Evolutionary conservation across 2,329 filamentous ascomycete species (phyloP), one percentile per base, ranked within the genome.

Genomic region (Thelonectria discophora): DNA sequence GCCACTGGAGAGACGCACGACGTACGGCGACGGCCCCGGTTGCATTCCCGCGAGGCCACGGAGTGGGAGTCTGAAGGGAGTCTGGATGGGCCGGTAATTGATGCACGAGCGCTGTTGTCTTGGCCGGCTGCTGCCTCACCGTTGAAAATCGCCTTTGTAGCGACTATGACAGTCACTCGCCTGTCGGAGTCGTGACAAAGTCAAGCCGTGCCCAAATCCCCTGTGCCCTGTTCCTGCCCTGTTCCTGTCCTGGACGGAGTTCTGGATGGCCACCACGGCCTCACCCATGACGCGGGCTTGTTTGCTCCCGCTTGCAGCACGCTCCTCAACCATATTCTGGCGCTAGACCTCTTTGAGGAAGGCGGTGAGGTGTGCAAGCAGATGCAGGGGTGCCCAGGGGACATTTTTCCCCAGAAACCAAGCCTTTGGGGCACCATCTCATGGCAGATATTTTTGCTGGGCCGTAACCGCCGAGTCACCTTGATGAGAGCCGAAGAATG

Each of bases 291-390:
- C 60, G 63, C 63, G 68, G 66, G 64, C 60, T 65, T 71, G 53
- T 56, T 37, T 57, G 60, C 55, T 65, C 63, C 69, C 62, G 69
- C 66, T 63, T 69, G 68, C 68, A 73, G 70, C 66, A 62, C 70
- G 66, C 71, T 77, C 68, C 79, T 81, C 79, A 81, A 81, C 79
- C 78, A 81, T 80, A 79, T 78, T 73, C 39, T 18, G 9, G 48
- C 49, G 58, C 77, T 77, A 78, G 62, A 7, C 76, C 71, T 39
- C 58, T 69, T 64, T 15, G 1, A 68, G 75, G 21, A 70, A 74
- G 54, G 58, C 50, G 34, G 43, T 47, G 47, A 62, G 45, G 32
- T 53, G 58, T 64, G 65, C 50, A 56, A 68, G 60, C 64, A 68
- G 52, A 59, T 45, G 62, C 71, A 71, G 69, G 69, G 69, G 64